These are phyloP conservation scores for Metschnikowia shivogae DNA, from an alignment of 805 yeast species.

Conservation along the genomic window DNA sequence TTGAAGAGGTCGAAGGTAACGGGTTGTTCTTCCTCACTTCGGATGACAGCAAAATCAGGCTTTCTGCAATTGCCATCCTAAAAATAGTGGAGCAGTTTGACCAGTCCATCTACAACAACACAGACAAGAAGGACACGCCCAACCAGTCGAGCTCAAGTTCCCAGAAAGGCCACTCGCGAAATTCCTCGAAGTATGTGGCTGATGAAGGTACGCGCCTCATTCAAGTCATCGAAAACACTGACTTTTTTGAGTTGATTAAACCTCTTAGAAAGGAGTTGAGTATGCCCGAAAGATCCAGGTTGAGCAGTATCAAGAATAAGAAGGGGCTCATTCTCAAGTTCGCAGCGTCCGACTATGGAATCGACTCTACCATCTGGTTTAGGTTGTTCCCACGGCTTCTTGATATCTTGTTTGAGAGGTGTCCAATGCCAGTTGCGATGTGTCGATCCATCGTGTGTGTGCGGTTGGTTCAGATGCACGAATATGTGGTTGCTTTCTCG, in stretches of 20 bases:
- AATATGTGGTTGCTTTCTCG: slow-evolving; percentile 55
- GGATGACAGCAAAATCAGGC: slow-evolving; percentile 73
- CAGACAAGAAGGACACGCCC: slow-evolving; percentile 22
- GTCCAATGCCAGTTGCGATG: slow-evolving; percentile 91
- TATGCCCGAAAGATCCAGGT: slow-evolving; percentile 73
- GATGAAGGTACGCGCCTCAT: slow-evolving; percentile 74
- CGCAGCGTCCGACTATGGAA: slow-evolving; percentile 91
- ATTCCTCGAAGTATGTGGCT: slow-evolving; percentile 69
- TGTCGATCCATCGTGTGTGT: slow-evolving; percentile 90
- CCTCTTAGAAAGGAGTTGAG: slow-evolving; percentile 49
- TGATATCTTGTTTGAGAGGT: slow-evolving; percentile 64
- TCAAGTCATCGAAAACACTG: slow-evolving; percentile 68
- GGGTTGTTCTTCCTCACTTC: slow-evolving; percentile 90
- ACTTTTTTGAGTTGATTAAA: slow-evolving; percentile 59
- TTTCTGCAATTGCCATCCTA: slow-evolving; percentile 69
- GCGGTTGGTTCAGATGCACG: slow-evolving; percentile 80
- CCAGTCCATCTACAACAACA: slow-evolving; percentile 61
- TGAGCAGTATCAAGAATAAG: slow-evolving; percentile 59
- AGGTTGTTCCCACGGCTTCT: slow-evolving; percentile 76
- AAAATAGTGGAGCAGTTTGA: slow-evolving; percentile 84
- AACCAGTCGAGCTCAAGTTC: slow-evolving; percentile 20
- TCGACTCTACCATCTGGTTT: slow-evolving; percentile 96
- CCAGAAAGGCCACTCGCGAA: slow-evolving; percentile 44
- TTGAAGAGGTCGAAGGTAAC: slow-evolving; percentile 95
- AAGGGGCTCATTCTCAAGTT: slow-evolving; percentile 67